Base-by-base conservation (phyloP, 306 rosid genomes). In the Trifolium pratense region DNA sequence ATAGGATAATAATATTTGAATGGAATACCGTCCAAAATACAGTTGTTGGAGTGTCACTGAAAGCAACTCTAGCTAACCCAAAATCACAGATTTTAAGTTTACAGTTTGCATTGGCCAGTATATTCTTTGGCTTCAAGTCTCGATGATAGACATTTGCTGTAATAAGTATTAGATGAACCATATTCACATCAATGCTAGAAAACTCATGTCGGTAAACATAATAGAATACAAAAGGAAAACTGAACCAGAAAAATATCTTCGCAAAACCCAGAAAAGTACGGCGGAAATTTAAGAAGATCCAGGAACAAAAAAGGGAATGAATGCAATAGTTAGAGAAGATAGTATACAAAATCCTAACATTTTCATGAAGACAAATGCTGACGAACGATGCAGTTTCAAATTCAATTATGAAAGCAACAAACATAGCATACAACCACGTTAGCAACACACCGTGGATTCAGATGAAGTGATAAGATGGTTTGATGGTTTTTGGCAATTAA, bases 131-230 rank as follows among this genome's bases (percentile, higher is more conserved):
- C 80, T 93, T 91, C 78, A 93, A 83, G 80, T 93, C 98, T 80
- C 97, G 96, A 80, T 93, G 98, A 83, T 86, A 93, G 63, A 91
- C 98, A 84, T 88, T 93, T 74, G 96, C 98, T 93, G 91, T 88
- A 91, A 70, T 29, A 56, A 85, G 59, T 21, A 79, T 84, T 69
- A 89, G 83, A 79, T 43, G 71, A 68, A 58, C 58, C 55, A 51
- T 58, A 51, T 66, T 52, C 6, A 60, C 52, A 69, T 83, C 55
- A 64, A 60, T 58, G 42, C 61, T 39, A 46, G 23, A 17, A 69
- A 39, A 46, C 53, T 39, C 16, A 16, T 29, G 18, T 40, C 40
- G 42, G 71, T 23, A 29, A 75, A 21, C 64, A 71, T 9, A 49
- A 42, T 17, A 48, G 32, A 73, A 66, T 61, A 52, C 51, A 61